Percentiles rank a stretch among this genome's conserved stretches.
phyloP scores from a whole-genome alignment of 208 protist genomes.

The Trypanosomatidae sp. region DNA sequence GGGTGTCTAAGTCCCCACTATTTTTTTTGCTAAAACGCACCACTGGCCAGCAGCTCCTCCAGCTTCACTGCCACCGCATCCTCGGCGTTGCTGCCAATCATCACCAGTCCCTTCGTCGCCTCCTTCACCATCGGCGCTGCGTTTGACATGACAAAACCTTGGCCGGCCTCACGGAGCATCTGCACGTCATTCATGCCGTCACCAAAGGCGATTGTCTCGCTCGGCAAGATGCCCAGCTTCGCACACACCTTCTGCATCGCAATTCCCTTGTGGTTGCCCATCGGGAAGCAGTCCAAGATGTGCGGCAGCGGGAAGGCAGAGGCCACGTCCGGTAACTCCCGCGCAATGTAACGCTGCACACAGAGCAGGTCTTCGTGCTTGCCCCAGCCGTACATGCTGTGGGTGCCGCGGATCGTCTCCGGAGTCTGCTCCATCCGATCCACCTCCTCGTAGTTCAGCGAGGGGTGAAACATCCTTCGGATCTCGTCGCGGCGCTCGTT shows the following conservation, averaged over 20 bases:
- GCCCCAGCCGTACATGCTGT: conserved; percentile 47
- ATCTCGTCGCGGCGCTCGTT: conserved; percentile 30
- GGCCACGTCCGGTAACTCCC: conserved; percentile 21
- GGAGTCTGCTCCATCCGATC: no score
- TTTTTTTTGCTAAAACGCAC: no score
- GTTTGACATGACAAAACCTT: conserved; percentile 68
- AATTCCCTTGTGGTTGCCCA: conserved; percentile 46
- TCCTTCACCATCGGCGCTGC: conserved; percentile 39
- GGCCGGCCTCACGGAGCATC: conserved; percentile 51
- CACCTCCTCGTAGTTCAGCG: conserved; percentile 35
- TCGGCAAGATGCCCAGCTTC: conserved; percentile 26
- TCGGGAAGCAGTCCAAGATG: conserved; percentile 44
- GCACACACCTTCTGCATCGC: conserved; percentile 46
- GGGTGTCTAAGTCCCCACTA: no score
- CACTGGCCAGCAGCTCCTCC: conserved; percentile 40
- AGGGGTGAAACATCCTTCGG: conserved; percentile 36
- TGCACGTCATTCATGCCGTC: conserved; percentile 70
- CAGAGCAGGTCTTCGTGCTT: conserved; percentile 22
- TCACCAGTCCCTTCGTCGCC: conserved; percentile 31
- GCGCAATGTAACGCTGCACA: conserved; percentile 33
- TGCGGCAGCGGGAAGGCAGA: conserved; percentile 31
- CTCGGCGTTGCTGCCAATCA: conserved; percentile 49
- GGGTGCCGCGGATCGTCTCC: conserved; percentile 30
- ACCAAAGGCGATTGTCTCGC: conserved; percentile 60
- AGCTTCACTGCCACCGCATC: conserved; percentile 60